A percentile compares a stretch with the other conserved stretches of the same genome.
phyloP scores from a whole-genome alignment of 163 green algal genomes.

The Chloromonas sp. region DNA sequence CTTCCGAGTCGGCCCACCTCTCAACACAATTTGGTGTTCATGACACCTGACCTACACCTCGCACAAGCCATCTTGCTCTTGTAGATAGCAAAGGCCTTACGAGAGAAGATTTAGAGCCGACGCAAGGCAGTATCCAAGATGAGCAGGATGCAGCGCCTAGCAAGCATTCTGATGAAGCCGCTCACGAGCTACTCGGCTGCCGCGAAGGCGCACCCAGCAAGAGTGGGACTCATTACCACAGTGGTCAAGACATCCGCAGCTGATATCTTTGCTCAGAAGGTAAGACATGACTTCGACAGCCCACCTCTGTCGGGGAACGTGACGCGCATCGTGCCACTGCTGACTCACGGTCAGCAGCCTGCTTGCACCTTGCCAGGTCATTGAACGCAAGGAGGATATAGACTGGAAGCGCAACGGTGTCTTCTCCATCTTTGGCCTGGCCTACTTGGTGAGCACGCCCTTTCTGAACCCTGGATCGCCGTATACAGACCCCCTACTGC shows the following conservation, averaged over 20 bases:
- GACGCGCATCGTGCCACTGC: not conserved
- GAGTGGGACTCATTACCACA: slow-evolving; percentile 52
- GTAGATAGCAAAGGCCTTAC: too few species aligned
- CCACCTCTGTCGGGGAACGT: not conserved
- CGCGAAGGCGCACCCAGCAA: not conserved
- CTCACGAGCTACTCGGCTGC: not conserved
- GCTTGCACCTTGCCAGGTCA: slow-evolving; percentile 4
- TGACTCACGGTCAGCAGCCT: not conserved
- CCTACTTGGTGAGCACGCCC: not conserved
- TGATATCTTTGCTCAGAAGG: slow-evolving; percentile 79
- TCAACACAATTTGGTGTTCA: too few species aligned
- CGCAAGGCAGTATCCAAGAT: not conserved
- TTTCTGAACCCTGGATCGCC: too few species aligned
- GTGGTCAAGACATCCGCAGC: slow-evolving; percentile 72
- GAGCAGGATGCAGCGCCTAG: not conserved
- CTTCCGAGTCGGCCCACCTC: too few species aligned
- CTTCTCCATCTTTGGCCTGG: slow-evolving; percentile 54
- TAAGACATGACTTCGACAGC: not conserved
- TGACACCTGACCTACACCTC: too few species aligned
- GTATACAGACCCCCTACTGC: too few species aligned
- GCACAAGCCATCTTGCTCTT: too few species aligned
- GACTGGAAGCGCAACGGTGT: slow-evolving; percentile 55
- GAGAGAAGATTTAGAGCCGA: too few species aligned
- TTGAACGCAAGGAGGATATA: slow-evolving; percentile 58
- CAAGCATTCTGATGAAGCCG: not conserved